A percentile compares a stretch with the other conserved stretches of the same genome.
These are phyloP conservation scores for Citrullus mucosospermus DNA, from an alignment of 306 rosid species.

Conservation along the genomic window DNA sequence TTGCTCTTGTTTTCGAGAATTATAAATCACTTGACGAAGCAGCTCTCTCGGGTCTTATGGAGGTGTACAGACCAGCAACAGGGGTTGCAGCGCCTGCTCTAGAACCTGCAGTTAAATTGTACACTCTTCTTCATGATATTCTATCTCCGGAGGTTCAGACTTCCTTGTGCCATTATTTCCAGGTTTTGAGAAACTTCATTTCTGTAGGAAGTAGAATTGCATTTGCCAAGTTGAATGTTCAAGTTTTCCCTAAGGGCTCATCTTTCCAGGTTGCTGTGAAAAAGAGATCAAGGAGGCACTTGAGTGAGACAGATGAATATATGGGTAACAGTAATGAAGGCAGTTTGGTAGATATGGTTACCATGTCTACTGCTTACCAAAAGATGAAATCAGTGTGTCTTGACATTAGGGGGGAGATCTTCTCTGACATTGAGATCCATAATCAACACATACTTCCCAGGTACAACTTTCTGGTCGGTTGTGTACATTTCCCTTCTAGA, in stretches of 20 bases:
- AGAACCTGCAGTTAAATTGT: constrained; percentile 87
- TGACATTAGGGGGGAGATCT: constrained; percentile 64
- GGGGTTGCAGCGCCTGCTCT: constrained; percentile 77
- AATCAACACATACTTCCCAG: constrained; percentile 90
- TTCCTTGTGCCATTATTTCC: constrained; percentile 84
- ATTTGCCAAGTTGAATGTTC: constrained; percentile 5
- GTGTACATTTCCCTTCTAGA: not conserved
- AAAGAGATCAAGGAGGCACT: constrained; percentile 77
- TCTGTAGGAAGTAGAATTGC: constrained; percentile 10
- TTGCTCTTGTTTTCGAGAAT: constrained; percentile 66
- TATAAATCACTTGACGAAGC: constrained; percentile 90
- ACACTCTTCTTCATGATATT: constrained; percentile 81
- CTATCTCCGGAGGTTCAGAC: constrained; percentile 94
- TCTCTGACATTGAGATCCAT: constrained; percentile 79
- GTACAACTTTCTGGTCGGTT: constrained; percentile 27
- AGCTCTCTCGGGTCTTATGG: constrained; percentile 60
- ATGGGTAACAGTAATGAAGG: constrained; percentile 54
- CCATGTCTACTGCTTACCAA: constrained; percentile 60
- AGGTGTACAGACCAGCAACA: constrained; percentile 60
- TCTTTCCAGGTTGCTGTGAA: constrained; percentile 73
- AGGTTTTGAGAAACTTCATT: constrained; percentile 38
- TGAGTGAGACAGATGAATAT: constrained; percentile 89
- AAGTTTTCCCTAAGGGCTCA: constrained; percentile 14
- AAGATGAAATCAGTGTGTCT: constrained; percentile 73
- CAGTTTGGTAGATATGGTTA: constrained; percentile 40